Evolutionary conservation across 1,284 basidiomycete species (phyloP).

Genomic region (Hypsizygus ulmarius): DNA sequence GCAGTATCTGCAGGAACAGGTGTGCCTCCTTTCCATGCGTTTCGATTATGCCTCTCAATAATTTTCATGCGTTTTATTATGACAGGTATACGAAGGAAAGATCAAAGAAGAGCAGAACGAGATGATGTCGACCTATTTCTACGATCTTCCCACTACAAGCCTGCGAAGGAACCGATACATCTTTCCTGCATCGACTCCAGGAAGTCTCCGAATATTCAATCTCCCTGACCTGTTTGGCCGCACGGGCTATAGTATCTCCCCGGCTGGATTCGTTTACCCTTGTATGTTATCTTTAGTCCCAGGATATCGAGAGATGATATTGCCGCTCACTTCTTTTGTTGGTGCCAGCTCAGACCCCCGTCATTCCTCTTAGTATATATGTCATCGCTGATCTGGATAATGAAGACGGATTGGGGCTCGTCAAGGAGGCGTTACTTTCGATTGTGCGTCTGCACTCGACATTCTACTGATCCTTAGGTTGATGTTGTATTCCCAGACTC

Average conservation of each 20-base stretch:
- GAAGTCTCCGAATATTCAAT: slow-evolving; percentile 49
- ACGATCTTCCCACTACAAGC: slow-evolving; percentile 77
- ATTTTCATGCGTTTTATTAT: not conserved
- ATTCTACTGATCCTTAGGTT: slow-evolving; percentile 1
- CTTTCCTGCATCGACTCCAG: slow-evolving; percentile 46
- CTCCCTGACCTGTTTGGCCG: slow-evolving; percentile 47
- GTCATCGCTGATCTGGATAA: slow-evolving; percentile 82
- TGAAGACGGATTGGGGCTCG: slow-evolving; percentile 50
- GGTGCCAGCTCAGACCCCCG: slow-evolving; percentile 33
- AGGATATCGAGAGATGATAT: slow-evolving; percentile 1
- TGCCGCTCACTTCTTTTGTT: not conserved
- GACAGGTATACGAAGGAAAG: slow-evolving; percentile 62
- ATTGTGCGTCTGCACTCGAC: slow-evolving; percentile 44
- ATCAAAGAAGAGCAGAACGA: slow-evolving; percentile 56
- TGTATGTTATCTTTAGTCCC: slow-evolving; percentile 34
- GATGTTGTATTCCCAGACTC: slow-evolving; percentile 32
- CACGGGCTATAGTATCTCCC: slow-evolving; percentile 35
- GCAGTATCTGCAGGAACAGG: slow-evolving; percentile 71
- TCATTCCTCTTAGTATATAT: slow-evolving; percentile 54
- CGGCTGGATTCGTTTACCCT: slow-evolving; percentile 62
- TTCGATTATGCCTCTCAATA: slow-evolving; percentile 7
- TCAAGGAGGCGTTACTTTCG: slow-evolving; percentile 63
- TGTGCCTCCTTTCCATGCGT: slow-evolving; percentile 27
- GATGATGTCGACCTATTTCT: slow-evolving; percentile 76
- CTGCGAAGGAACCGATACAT: slow-evolving; percentile 73